phyloP scores from a whole-genome alignment of 2,329 filamentous ascomycete species.

The Cadophora gregata region DNA sequence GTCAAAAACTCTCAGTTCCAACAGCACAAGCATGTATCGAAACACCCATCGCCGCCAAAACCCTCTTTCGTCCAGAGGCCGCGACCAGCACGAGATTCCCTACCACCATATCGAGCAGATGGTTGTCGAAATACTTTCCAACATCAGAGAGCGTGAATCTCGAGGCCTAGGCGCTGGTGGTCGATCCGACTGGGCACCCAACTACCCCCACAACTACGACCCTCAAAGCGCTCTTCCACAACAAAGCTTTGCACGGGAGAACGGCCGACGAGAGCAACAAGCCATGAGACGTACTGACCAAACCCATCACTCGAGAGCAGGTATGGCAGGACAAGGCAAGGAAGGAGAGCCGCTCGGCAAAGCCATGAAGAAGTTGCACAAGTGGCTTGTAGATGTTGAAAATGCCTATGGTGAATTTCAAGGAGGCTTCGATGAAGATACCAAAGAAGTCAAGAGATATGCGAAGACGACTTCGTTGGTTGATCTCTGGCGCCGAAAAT shows the following conservation, averaged over 20 bases:
- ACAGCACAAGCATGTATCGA: neutral
- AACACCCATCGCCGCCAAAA: too few species aligned
- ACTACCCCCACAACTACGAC: neutral
- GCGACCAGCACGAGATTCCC: neutral
- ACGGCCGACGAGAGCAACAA: neutral
- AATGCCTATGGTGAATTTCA: neutral
- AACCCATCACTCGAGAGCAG: neutral
- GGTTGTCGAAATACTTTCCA: neutral
- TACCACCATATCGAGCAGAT: neutral
- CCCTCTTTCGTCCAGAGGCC: neutral
- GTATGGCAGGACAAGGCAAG: neutral
- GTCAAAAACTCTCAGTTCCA: neutral
- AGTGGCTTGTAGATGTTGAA: neutral
- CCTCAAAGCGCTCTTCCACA: neutral
- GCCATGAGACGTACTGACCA: neutral
- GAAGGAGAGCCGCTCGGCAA: neutral
- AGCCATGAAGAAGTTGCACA: conserved; percentile 3
- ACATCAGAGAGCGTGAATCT: neutral
- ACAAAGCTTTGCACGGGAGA: neutral
- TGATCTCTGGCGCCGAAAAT: neutral
- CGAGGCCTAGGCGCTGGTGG: neutral
- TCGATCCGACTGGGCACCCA: neutral
- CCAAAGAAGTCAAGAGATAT: neutral
- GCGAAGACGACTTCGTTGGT: neutral
- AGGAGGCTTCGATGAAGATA: neutral